These are phyloP conservation scores for Amaranthus cruentus DNA, from an alignment of 148 eudicot genomes.

Conservation along the genomic window DNA sequence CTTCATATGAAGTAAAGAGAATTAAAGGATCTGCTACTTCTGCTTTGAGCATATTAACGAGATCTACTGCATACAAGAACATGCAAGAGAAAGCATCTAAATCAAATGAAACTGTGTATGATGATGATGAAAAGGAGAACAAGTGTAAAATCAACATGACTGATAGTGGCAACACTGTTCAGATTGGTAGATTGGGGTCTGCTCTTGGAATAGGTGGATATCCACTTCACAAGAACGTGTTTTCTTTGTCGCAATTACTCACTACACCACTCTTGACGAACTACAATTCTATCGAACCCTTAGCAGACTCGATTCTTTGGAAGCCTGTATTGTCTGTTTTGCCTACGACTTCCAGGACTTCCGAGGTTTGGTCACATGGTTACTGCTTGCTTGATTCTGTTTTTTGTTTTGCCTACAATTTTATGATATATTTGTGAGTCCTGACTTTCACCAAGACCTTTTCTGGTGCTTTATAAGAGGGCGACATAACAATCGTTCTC, in stretches of 20 bases:
- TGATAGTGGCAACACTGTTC: constrained; percentile 59
- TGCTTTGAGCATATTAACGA: constrained; percentile 77
- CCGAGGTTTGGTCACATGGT: constrained; percentile 51
- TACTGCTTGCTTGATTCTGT: no score
- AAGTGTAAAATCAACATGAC: constrained; percentile 53
- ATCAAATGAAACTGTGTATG: constrained; percentile 45
- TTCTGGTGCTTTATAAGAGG: no score
- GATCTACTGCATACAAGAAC: constrained; percentile 78
- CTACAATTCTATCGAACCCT: constrained; percentile 65
- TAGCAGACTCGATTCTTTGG: constrained; percentile 79
- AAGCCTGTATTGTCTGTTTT: constrained; percentile 62
- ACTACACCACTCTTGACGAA: constrained; percentile 79
- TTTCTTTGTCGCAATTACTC: constrained; percentile 58
- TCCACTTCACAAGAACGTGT: constrained; percentile 54
- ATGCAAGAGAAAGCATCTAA: constrained; percentile 73
- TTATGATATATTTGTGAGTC: no score
- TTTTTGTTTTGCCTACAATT: no score
- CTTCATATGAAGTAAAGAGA: constrained; percentile 49
- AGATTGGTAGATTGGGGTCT: constrained; percentile 50
- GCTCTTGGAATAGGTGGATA: constrained; percentile 38
- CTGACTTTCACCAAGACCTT: no score
- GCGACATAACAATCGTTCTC: no score
- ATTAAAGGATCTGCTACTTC: constrained; percentile 49
- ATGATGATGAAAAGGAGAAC: constrained; percentile 75
- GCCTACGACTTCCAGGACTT: constrained; percentile 54